Base-by-base conservation (phyloP, 78 protist genomes). In the Tieghemostelium lacteum region DNA sequence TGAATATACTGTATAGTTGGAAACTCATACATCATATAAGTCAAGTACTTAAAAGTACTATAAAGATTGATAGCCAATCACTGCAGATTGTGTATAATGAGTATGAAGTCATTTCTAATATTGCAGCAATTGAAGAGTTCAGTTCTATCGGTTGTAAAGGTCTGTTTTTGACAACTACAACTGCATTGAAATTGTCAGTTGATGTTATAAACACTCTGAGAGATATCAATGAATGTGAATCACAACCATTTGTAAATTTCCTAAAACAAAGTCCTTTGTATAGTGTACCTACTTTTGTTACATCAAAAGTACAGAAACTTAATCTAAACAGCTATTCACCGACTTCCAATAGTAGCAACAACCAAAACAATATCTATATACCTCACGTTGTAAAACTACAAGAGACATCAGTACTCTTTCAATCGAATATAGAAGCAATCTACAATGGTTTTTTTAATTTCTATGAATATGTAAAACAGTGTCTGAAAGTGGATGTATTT, bases 81-180 rank as follows among this genome's bases (percentile, higher is more conserved):
- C n/a, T n/a, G n/a, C n/a, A n/a, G 4, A 12, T 64, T 5, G 45
- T 10, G 26, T 64, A 64, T 14, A 64, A 36, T 36, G 71, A 64
- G 12, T 17, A 31, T 4, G 37, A 22, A 4, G 6, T 36, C 28
- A 36, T 36, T 5, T 4, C 29, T 3, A 45, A 37, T 16, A n/a
- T 67, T 33, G 37, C 50, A 19, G 17, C 55, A 37, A 12, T 62
- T 31, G 39, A 67, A 8, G 33, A 67, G 26, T 67, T 67, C n/a
- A 58, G 74, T 6, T 39, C 74, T 24, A 4, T 67, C 20, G 45
- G 45, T 67, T 37, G 54, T 45, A 67, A 42, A 24, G 74, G 74
- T 2, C n/a, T 67, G 33, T 67, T 67, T 67, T 22, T 37, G 3
- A 26, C 49, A 7, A 67, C 49, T 24, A 19, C 16, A 26, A 19